Evolutionary conservation across 192 early-diverging fungal species (phyloP).

Genomic region (Podila horticola): DNA sequence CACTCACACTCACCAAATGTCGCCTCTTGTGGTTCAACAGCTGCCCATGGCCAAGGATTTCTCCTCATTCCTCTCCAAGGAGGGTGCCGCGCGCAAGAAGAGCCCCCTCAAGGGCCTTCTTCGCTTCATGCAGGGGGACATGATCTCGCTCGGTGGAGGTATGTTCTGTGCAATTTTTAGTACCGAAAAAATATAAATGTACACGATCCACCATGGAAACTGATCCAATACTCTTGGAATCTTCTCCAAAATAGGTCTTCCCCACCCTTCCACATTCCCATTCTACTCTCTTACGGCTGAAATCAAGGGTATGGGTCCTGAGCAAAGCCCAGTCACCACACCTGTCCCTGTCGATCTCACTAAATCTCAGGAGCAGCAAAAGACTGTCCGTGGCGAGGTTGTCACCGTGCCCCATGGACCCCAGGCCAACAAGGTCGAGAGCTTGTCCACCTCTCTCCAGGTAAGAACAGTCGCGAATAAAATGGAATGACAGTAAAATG

Average conservation of each 20-base stretch:
- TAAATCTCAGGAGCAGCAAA: no score
- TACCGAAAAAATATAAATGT: no score
- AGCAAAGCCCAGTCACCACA: background rate
- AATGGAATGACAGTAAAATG: background rate
- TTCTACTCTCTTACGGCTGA: constrained; percentile 56
- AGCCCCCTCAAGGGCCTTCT: constrained; percentile 54
- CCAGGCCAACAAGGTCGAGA: constrained; percentile 34
- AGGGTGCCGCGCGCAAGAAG: constrained; percentile 48
- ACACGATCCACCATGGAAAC: background rate
- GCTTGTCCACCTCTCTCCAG: constrained; percentile 42
- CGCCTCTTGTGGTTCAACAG: constrained; percentile 6
- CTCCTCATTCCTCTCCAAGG: constrained; percentile 39
- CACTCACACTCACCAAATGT: constrained; percentile 4
- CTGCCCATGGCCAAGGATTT: constrained; percentile 52
- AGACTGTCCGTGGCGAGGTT: background rate
- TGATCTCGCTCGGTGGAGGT: constrained; percentile 71
- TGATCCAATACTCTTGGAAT: background rate
- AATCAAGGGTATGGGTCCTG: constrained; percentile 54
- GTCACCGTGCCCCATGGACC: constrained; percentile 57
- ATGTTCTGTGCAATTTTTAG: background rate
- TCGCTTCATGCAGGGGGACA: constrained; percentile 50
- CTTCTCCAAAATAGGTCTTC: constrained; percentile 53
- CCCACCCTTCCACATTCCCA: constrained; percentile 73
- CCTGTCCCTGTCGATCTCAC: constrained; percentile 7
- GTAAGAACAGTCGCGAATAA: constrained; percentile 5